phyloP scores from a whole-genome alignment of 495 filamentous ascomycete genomes.

The Daldinia caldariorum region DNA sequence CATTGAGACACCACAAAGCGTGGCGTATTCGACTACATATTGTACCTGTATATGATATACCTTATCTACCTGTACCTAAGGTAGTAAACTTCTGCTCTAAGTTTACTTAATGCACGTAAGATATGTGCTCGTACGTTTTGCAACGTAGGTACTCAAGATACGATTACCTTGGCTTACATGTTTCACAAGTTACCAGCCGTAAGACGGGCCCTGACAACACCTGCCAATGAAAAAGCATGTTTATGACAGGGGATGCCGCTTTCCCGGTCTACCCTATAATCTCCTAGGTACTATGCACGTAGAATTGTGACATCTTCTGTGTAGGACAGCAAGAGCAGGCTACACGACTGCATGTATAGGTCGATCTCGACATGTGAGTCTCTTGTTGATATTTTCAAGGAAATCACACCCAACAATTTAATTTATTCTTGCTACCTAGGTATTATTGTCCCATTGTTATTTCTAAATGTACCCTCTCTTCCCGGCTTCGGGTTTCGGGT shows the following conservation, averaged over 20 bases:
- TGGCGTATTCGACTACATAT: slow-evolving; percentile 2
- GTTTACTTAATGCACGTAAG: background rate
- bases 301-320: slow-evolving; percentile 4
- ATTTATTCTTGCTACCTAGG: background rate
- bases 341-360: slow-evolving; percentile 25
- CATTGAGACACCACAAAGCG: background rate
- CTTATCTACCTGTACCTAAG: no score
- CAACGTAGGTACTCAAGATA: background rate
- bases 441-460: background rate
- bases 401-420: slow-evolving; percentile 9
- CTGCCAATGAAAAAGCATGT: slow-evolving; percentile 22
- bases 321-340: slow-evolving; percentile 20
- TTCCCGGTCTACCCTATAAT: slow-evolving; percentile 3
- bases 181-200: slow-evolving; percentile 10
- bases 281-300: background rate
- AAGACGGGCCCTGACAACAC: slow-evolving; percentile 30
- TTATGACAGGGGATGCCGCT: slow-evolving; percentile 12
- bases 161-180: background rate
- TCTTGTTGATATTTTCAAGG: slow-evolving; percentile 2
- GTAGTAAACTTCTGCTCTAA: background rate
- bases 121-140: background rate
- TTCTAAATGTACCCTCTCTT: background rate
- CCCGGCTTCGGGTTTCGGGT: background rate
- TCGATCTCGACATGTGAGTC: slow-evolving; percentile 38
- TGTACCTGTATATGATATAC: slow-evolving; percentile 2